phyloP scores from a whole-genome alignment of 306 rosid genomes.

The Delonix regia region DNA sequence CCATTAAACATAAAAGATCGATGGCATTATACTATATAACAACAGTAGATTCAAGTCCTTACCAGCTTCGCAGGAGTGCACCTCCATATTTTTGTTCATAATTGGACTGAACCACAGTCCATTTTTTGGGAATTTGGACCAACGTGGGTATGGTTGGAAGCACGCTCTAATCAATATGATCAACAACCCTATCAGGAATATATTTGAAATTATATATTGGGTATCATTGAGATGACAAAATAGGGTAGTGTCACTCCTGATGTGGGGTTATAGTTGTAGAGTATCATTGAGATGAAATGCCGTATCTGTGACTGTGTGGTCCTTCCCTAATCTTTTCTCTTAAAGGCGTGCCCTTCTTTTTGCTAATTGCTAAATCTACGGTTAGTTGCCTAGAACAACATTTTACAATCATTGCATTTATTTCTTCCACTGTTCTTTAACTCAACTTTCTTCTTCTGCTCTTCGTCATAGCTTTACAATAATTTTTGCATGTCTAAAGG shows the following conservation, averaged over 20 bases:
- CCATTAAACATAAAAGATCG: no score
- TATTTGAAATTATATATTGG: background rate
- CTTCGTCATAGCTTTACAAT: slow-evolving; percentile 8
- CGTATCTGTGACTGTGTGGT: background rate
- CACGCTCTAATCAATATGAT: background rate
- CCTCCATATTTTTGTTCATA: background rate
- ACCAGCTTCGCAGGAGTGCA: background rate
- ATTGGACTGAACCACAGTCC: background rate
- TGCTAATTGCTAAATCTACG: slow-evolving; percentile 24
- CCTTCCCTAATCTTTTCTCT: slow-evolving; percentile 28
- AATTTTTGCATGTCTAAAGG: slow-evolving; percentile 22
- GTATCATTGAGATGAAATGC: slow-evolving; percentile 17
- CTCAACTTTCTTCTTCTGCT: slow-evolving; percentile 20
- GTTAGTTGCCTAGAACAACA: slow-evolving; percentile 15
- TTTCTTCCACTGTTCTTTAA: slow-evolving; percentile 31
- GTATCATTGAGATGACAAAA: background rate
- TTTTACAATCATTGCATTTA: background rate
- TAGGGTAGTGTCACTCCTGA: slow-evolving; percentile 24
- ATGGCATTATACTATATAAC: no score
- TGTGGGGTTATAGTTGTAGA: slow-evolving; percentile 35
- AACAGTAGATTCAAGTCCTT: background rate
- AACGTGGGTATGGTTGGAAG: background rate
- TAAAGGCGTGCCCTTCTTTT: slow-evolving; percentile 36
- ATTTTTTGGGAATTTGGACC: background rate
- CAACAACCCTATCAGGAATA: background rate